Evolutionary conservation across 495 filamentous ascomycete species (phyloP).

Genomic region (Tuber aestivum): DNA sequence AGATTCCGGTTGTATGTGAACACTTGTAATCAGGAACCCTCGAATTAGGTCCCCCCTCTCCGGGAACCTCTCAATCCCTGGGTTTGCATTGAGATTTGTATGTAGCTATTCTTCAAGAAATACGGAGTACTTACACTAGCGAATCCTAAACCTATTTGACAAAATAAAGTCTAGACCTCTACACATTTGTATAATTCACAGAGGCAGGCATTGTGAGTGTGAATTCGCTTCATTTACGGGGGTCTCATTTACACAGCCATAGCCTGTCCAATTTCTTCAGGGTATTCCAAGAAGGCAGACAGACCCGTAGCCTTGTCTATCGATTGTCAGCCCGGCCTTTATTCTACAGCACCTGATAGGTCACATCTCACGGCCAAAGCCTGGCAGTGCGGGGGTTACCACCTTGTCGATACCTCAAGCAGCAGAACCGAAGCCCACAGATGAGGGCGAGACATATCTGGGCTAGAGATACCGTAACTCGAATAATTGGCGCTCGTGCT

Average conservation of each 20-base stretch:
- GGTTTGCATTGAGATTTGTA: not conserved
- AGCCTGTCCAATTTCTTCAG: not conserved
- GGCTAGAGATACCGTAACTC: not conserved
- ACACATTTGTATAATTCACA: no score
- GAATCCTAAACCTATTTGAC: no score
- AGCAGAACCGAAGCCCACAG: not conserved
- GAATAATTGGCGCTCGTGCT: no score
- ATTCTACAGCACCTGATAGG: not conserved
- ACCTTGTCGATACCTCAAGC: not conserved
- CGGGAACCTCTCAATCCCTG: not conserved
- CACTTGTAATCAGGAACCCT: not conserved
- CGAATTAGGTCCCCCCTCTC: not conserved
- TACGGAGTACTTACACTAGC: no score
- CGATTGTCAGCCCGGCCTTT: not conserved
- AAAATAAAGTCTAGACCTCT: no score
- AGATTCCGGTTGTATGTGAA: no score
- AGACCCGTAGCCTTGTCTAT: not conserved
- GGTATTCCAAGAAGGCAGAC: no score
- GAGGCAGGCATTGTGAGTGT: no score
- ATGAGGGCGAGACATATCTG: not conserved
- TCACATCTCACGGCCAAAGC: no score
- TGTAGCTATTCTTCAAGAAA: no score
- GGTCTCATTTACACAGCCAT: not conserved
- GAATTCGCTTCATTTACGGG: not conserved
- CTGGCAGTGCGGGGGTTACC: not conserved